Conservation (phyloP, 1,284 basidiomycete genomes). For the Pholiota adiposa region DNA sequence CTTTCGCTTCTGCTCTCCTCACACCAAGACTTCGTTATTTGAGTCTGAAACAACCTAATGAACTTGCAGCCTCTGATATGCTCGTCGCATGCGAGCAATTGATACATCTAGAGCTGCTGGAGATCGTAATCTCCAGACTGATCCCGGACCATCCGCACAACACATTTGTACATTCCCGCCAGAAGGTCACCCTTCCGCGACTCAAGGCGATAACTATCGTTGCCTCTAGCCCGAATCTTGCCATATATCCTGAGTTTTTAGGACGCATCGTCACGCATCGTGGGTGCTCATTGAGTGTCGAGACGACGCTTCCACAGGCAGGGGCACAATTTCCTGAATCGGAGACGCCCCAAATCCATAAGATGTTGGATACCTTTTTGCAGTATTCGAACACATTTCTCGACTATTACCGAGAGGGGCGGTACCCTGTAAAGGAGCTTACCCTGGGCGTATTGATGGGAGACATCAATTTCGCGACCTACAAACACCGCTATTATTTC, state of each 20-base stretch:
- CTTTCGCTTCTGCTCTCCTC: not conserved
- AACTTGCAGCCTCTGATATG: not conserved
- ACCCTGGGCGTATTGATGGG: not conserved
- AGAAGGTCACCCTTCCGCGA: not conserved
- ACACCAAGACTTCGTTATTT: not conserved
- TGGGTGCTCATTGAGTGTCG: not conserved
- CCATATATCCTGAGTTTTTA: not conserved
- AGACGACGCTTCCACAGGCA: not conserved
- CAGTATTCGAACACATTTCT: not conserved
- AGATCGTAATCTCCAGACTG: not conserved
- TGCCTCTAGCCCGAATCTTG: not conserved
- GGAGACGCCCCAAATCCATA: not conserved
- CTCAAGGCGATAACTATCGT: not conserved
- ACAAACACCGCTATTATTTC: not conserved
- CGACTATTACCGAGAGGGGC: not conserved
- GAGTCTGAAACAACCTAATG: not conserved
- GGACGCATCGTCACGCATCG: not conserved
- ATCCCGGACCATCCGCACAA: not conserved
- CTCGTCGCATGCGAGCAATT: not conserved
- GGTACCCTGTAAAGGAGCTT: not conserved
- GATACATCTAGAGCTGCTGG: not conserved
- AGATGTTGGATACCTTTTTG: not conserved
- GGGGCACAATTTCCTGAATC: not conserved
- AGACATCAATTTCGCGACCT: not conserved
- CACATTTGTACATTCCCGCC: not conserved